Conservation (phyloP, 164 flowering plant genomes). For the Warburgia ugandensis region DNA sequence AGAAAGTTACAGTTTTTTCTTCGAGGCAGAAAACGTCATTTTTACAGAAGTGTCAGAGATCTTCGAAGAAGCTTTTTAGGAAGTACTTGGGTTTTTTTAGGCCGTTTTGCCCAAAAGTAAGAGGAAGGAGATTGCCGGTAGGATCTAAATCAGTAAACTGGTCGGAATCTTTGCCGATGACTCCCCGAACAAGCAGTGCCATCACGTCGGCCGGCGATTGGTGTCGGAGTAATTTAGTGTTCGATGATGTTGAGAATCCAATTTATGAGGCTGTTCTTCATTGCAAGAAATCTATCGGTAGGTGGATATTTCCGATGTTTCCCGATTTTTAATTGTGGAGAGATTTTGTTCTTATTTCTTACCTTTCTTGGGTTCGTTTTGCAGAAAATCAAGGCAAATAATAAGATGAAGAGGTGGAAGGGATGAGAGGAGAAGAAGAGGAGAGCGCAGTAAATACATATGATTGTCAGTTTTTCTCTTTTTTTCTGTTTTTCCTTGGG, state of each 20-base stretch:
- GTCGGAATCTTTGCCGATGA: not conserved
- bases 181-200: constrained; percentile 17
- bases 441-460: too few relatives aligned
- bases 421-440: too few relatives aligned
- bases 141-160: not conserved
- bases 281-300: constrained; percentile 62
- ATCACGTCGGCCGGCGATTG: constrained; percentile 13
- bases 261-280: constrained; percentile 66
- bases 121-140: not conserved
- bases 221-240: not conserved
- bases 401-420: too few relatives aligned
- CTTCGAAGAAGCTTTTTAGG: constrained; percentile 15
- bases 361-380: too few relatives aligned
- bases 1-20: too few relatives aligned
- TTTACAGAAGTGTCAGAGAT: constrained; percentile 24
- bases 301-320: too few relatives aligned
- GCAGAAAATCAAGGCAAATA: too few relatives aligned
- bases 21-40: too few relatives aligned
- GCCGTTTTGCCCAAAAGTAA: constrained; percentile 9
- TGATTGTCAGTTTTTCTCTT: too few relatives aligned
- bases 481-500: too few relatives aligned
- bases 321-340: too few relatives aligned
- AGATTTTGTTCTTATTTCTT: not conserved
- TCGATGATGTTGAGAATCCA: constrained; percentile 32
- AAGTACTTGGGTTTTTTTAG: constrained; percentile 25